Conservation (phyloP, 371 early-diverging fungal species). For the Mortierella sp. region DNA sequence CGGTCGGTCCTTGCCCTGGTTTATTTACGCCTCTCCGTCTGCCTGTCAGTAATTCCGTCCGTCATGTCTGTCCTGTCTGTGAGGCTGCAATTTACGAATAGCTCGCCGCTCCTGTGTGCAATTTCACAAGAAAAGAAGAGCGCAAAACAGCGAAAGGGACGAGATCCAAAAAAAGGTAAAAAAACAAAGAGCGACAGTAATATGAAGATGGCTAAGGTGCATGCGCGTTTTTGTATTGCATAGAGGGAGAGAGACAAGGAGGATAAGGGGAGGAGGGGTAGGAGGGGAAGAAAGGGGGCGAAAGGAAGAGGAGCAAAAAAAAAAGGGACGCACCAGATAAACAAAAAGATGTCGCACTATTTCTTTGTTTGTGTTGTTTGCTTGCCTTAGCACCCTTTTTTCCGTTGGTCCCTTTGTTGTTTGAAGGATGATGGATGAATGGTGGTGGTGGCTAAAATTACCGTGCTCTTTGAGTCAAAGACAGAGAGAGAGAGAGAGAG, state of each 20-base stretch:
- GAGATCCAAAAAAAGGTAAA: background rate
- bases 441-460: constrained; percentile 2
- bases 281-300: background rate
- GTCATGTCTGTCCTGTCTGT: background rate
- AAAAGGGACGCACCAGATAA: background rate
- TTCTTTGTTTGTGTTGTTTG: background rate
- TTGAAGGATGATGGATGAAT: background rate
- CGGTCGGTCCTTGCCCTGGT: background rate
- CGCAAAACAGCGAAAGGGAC: background rate
- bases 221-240: background rate
- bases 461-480: background rate
- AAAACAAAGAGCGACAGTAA: constrained; percentile 3
- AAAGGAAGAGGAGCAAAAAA: background rate
- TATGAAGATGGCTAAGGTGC: constrained; percentile 1
- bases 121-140: background rate
- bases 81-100: background rate
- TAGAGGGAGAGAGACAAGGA: background rate
- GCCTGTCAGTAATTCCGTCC: background rate
- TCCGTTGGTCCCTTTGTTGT: constrained; percentile 6
- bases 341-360: background rate
- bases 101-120: background rate
- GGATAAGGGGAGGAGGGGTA: background rate
- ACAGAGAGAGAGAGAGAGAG: too few relatives aligned
- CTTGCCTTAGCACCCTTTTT: constrained; percentile 10
- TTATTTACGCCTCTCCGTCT: background rate